Evolutionary conservation across 352 stramenopile species (phyloP).

Genomic region (Pythium vanterpoolii): DNA sequence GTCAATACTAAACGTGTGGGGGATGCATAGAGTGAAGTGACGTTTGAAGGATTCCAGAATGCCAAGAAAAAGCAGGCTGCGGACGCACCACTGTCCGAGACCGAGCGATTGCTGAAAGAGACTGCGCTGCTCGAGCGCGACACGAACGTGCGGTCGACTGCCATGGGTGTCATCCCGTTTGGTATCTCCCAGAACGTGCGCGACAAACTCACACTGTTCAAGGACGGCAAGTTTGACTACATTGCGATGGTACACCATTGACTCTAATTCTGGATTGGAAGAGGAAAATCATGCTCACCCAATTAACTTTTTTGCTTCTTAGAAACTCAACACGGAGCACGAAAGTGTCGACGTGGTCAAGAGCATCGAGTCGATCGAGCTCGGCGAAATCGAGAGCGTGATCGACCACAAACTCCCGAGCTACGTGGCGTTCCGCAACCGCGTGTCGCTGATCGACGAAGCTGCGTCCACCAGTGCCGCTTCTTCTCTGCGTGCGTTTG

Average conservation of each 20-base stretch:
- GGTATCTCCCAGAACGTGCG: constrained; percentile 76
- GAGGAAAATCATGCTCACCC: neutral
- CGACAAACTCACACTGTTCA: constrained; percentile 72
- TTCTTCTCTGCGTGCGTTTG: constrained; percentile 20
- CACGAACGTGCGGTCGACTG: constrained; percentile 84
- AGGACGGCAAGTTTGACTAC: constrained; percentile 85
- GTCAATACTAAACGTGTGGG: neutral
- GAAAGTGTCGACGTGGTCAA: constrained; percentile 79
- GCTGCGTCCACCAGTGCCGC: constrained; percentile 21
- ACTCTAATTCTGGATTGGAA: neutral
- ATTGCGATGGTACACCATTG: constrained; percentile 67
- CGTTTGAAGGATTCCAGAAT: constrained; percentile 67
- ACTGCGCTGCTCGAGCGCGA: constrained; percentile 74
- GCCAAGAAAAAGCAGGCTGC: constrained; percentile 65
- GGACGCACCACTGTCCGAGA: constrained; percentile 82
- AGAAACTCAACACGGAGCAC: constrained; percentile 71
- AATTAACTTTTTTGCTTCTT: constrained; percentile 23
- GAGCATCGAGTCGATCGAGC: constrained; percentile 72
- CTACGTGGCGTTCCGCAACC: constrained; percentile 79
- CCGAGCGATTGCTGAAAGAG: constrained; percentile 81
- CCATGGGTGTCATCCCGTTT: constrained; percentile 89
- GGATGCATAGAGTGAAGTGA: constrained; percentile 59
- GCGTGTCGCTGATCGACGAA: constrained; percentile 32
- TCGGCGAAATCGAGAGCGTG: constrained; percentile 50
- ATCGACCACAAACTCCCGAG: constrained; percentile 67